Evolutionary conservation across 345 rosid genomes (phyloP).

Genomic region (Salix udensis): DNA sequence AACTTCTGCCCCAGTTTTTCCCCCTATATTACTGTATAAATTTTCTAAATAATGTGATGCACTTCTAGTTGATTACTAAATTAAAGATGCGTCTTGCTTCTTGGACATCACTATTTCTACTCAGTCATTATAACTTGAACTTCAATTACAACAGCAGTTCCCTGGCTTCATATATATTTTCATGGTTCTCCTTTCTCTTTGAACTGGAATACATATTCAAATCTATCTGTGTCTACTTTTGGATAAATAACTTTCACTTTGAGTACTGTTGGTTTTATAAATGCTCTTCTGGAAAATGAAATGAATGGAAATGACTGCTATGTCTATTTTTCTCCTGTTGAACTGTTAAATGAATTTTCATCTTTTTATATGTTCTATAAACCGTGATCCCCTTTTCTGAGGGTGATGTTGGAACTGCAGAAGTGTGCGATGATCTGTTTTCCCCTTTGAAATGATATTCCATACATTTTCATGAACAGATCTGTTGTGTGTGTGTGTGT

Average conservation of each 20-base stretch:
- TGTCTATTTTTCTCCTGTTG: not conserved
- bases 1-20: too few relatives aligned
- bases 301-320: not conserved
- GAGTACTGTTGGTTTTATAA: not conserved
- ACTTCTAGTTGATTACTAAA: too few relatives aligned
- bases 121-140: not conserved
- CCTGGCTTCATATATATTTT: too few relatives aligned
- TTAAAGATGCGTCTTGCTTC: not conserved
- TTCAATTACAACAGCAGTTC: too few relatives aligned
- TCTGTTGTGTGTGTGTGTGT: too few relatives aligned
- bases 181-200: not conserved
- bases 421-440: not conserved
- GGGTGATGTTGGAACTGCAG: not conserved
- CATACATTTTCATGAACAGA: not conserved
- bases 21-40: too few relatives aligned
- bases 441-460: not conserved
- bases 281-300: not conserved
- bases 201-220: not conserved
- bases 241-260: not conserved
- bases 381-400: not conserved
- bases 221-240: not conserved
- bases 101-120: not conserved
- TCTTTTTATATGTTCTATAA: not conserved
- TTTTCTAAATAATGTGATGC: too few relatives aligned
- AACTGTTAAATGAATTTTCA: not conserved